Evolutionary conservation across 441 rosid genomes (phyloP).

Genomic region (Macaranga tanarius): DNA sequence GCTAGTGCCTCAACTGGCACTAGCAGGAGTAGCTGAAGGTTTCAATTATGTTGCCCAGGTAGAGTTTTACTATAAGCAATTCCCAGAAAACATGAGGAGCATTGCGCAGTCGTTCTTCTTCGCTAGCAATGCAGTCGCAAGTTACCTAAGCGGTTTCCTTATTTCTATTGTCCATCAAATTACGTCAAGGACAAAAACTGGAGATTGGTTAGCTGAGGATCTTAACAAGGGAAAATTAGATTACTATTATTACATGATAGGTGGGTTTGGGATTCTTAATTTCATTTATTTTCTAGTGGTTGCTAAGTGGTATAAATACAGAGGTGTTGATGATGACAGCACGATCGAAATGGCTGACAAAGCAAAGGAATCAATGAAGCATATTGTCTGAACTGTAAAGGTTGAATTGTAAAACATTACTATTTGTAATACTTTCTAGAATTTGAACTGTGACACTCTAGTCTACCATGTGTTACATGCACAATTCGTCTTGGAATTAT

Average conservation of each 20-base stretch:
- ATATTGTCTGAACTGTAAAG: not conserved
- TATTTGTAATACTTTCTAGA: not conserved
- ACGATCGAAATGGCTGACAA: not conserved
- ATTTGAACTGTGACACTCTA: not conserved
- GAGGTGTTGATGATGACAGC: conserved; percentile 3
- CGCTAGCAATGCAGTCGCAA: not conserved
- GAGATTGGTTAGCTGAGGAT: conserved; percentile 20
- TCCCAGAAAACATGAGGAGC: conserved; percentile 24
- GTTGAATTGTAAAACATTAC: not conserved
- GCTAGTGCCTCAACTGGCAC: conserved; percentile 44
- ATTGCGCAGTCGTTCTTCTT: conserved; percentile 11
- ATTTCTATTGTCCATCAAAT: conserved; percentile 5
- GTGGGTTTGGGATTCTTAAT: conserved; percentile 7
- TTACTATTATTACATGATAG: conserved; percentile 16
- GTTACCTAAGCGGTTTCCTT: conserved; percentile 12
- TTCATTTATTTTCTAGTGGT: not conserved
- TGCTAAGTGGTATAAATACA: conserved; percentile 21
- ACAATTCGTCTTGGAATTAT: too few relatives aligned
- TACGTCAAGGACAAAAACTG: conserved; percentile 2
- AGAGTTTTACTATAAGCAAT: conserved; percentile 25
- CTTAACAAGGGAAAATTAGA: conserved; percentile 17
- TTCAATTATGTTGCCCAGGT: conserved; percentile 13
- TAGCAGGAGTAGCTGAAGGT: conserved; percentile 35
- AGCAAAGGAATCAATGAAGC: not conserved
- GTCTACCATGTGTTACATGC: too few relatives aligned